These are phyloP conservation scores for Thalassiosira mediterranea DNA, from an alignment of 352 stramenopile species.

Conservation along the genomic window DNA sequence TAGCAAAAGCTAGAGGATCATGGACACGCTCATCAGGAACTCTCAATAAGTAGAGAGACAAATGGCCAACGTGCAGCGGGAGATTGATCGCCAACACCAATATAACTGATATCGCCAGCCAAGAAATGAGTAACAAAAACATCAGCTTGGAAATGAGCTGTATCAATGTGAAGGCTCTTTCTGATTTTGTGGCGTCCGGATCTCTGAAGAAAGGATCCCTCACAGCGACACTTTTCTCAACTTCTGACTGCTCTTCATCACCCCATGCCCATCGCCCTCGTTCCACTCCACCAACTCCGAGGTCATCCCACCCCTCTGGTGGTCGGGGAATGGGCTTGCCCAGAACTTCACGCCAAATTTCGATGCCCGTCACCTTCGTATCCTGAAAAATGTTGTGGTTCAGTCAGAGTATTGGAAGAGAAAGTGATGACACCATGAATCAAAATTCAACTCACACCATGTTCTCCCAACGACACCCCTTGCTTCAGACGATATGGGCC, in stretches of 20 bases:
- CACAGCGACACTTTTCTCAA: constrained; percentile 74
- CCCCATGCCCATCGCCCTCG: constrained; percentile 77
- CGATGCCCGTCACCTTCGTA: constrained; percentile 47
- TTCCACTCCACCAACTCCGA: constrained; percentile 71
- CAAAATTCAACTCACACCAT: too few relatives aligned
- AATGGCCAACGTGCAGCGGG: constrained; percentile 62
- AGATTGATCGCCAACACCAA: constrained; percentile 47
- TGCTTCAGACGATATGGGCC: constrained; percentile 66
- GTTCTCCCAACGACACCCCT: constrained; percentile 23
- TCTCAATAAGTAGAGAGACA: constrained; percentile 56
- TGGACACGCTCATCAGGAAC: constrained; percentile 65
- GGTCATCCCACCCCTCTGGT: constrained; percentile 82
- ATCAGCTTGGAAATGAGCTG: constrained; percentile 54
- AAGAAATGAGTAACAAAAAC: constrained; percentile 66
- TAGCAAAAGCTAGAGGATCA: constrained; percentile 71
- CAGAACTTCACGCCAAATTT: constrained; percentile 71
- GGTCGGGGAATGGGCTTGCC: constrained; percentile 69
- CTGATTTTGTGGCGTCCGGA: constrained; percentile 6
- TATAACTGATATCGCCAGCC: constrained; percentile 58
- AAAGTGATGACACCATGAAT: too few relatives aligned
- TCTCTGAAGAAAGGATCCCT: constrained; percentile 61
- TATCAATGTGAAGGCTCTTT: constrained; percentile 4
- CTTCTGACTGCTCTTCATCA: constrained; percentile 67
- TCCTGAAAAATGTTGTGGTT: too few relatives aligned
- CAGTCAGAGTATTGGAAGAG: too few relatives aligned